Evolutionary conservation across 2,329 filamentous ascomycete genomes (phyloP).

Genomic region (Rhynchosporium agropyri): DNA sequence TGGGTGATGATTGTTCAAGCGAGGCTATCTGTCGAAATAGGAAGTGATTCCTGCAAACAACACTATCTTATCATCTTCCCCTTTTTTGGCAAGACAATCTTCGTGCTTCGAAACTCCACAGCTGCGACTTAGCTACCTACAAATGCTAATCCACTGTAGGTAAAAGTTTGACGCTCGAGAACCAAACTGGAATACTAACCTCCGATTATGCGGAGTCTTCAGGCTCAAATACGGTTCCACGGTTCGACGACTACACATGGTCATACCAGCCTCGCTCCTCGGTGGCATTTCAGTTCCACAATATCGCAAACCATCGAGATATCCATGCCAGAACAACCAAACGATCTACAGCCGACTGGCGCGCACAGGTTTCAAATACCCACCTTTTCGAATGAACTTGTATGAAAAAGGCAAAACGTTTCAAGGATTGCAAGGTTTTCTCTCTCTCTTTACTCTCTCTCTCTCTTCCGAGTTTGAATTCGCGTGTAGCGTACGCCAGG

Average conservation of each 20-base stretch:
- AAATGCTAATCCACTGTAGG: too few relatives aligned
- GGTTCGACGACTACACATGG: not conserved
- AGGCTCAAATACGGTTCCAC: not conserved
- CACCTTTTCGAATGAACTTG: not conserved
- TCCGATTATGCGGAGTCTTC: too few relatives aligned
- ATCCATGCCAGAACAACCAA: too few relatives aligned
- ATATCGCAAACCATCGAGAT: not conserved
- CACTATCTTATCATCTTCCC: too few relatives aligned
- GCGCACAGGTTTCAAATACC: not conserved
- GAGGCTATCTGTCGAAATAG: too few relatives aligned
- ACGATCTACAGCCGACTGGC: not conserved
- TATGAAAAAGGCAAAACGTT: not conserved
- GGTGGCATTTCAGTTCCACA: not conserved
- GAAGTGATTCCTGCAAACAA: too few relatives aligned
- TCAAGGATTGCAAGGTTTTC: not conserved
- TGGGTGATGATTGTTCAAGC: not conserved
- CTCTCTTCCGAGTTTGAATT: not conserved
- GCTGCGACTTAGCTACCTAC: too few relatives aligned
- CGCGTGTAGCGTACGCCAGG: not conserved
- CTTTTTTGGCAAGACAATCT: too few relatives aligned
- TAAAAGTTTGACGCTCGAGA: too few relatives aligned
- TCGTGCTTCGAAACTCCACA: too few relatives aligned
- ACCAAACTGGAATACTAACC: too few relatives aligned
- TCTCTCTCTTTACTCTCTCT: not conserved
- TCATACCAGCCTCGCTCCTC: not conserved